phyloP scores from a whole-genome alignment of 352 stramenopile genomes.

The Phytophthora nicotianae region DNA sequence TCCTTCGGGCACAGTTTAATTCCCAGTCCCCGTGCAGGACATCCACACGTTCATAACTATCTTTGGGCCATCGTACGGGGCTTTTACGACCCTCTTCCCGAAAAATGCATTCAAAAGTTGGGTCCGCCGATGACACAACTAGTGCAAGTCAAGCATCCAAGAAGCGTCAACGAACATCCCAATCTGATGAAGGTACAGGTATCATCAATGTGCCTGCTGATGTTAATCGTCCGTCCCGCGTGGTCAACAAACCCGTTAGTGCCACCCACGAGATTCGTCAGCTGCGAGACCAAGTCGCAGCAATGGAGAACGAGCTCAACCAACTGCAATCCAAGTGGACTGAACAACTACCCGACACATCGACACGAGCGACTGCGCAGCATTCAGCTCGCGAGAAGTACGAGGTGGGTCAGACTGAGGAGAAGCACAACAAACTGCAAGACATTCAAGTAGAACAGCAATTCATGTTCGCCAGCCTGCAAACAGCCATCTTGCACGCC shows the following conservation, averaged over 20 bases:
- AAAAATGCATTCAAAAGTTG: background rate
- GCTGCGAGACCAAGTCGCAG: background rate
- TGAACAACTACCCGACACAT: background rate
- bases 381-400: slow-evolving; percentile 3
- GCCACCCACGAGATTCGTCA: slow-evolving; percentile 2
- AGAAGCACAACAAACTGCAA: background rate
- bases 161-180: background rate
- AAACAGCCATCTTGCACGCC: slow-evolving; percentile 33
- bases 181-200: background rate
- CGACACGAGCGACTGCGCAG: background rate
- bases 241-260: background rate
- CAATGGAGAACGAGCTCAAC: background rate
- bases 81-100: background rate
- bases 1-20: background rate
- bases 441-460: background rate
- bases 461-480: slow-evolving; percentile 25
- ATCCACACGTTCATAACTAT: background rate
- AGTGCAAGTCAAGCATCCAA: background rate
- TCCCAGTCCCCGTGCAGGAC: background rate
- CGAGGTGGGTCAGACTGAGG: background rate
- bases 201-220: background rate
- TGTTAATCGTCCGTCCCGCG: background rate
- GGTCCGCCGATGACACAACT: background rate
- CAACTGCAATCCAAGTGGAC: background rate
- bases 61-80: no score